A percentile compares a stretch with the other conserved stretches of the same genome.
phyloP scores from a whole-genome alignment of 2,329 filamentous ascomycete genomes.

The Peltaster fructicola region DNA sequence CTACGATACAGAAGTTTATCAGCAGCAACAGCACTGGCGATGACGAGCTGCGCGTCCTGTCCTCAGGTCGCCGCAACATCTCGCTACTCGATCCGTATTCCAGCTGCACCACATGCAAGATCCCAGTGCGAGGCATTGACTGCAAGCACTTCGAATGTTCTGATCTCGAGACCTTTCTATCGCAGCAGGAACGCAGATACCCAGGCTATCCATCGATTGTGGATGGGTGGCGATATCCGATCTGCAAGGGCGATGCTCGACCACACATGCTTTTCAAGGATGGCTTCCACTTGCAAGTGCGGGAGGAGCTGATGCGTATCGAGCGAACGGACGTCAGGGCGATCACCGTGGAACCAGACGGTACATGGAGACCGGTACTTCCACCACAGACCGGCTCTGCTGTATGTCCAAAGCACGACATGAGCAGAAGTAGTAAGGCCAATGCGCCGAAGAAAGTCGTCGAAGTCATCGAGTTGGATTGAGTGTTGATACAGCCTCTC shows the following conservation, averaged over 20 bases:
- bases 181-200: slow-evolving; percentile 36
- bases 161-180: slow-evolving; percentile 67
- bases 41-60: slow-evolving; percentile 34
- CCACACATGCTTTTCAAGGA: slow-evolving; percentile 57
- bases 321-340: slow-evolving; percentile 30
- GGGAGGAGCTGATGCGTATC: slow-evolving; percentile 25
- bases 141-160: slow-evolving; percentile 81
- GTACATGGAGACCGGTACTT: slow-evolving; percentile 37
- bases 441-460: slow-evolving; percentile 4
- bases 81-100: slow-evolving; percentile 30
- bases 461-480: slow-evolving; percentile 12
- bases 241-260: slow-evolving; percentile 61
- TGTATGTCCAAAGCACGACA: slow-evolving; percentile 12
- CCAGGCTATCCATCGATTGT: slow-evolving; percentile 22
- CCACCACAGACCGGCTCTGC: slow-evolving; percentile 13
- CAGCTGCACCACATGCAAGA: slow-evolving; percentile 37
- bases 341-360: slow-evolving; percentile 46
- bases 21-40: slow-evolving; percentile 26
- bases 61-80: slow-evolving; percentile 24
- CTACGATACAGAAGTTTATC: slow-evolving; percentile 38
- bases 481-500: too few relatives aligned
- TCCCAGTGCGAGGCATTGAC: slow-evolving; percentile 49
- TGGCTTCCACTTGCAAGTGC: slow-evolving; percentile 50
- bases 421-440: slow-evolving; percentile 11
- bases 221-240: slow-evolving; percentile 74